Percentiles rank a stretch among this genome's conserved stretches.
Evolutionary conservation across 179 eudicot species (phyloP).

Genomic region (Actinidia arguta): DNA sequence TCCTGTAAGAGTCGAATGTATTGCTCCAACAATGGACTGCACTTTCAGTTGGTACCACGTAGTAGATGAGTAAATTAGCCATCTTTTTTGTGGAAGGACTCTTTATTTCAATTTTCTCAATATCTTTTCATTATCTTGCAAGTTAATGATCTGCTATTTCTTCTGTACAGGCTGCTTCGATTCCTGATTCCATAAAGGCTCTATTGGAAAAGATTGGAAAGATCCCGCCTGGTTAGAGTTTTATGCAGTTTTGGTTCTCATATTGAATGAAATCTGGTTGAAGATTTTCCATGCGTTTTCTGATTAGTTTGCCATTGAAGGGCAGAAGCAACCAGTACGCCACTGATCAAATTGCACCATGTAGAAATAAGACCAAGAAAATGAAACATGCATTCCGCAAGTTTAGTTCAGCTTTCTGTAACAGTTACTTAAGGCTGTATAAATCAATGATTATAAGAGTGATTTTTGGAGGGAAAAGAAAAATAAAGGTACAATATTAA

Average conservation of each 20-base stretch:
- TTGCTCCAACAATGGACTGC: too few relatives aligned
- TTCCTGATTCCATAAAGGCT: constrained; percentile 73
- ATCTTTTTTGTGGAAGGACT: not conserved
- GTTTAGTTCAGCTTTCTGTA: not conserved
- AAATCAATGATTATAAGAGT: too few relatives aligned
- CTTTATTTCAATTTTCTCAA: not conserved
- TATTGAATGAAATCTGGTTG: not conserved
- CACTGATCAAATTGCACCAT: not conserved
- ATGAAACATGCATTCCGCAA: not conserved
- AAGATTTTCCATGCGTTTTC: not conserved
- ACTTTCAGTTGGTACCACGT: too few relatives aligned
- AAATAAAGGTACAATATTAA: too few relatives aligned
- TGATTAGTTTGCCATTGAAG: not conserved
- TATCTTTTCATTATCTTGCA: too few relatives aligned
- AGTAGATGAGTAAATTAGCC: not conserved
- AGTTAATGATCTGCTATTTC: constrained; percentile 8
- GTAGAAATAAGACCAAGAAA: not conserved
- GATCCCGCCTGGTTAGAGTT: not conserved
- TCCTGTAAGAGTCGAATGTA: not conserved
- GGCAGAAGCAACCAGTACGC: too few relatives aligned
- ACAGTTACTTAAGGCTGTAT: not conserved
- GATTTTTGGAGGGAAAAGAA: too few relatives aligned
- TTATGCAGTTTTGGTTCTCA: too few relatives aligned
- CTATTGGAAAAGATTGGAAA: constrained; percentile 65
- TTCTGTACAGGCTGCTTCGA: constrained; percentile 52